phyloP scores from a whole-genome alignment of 441 rosid genomes.

The Aleurites moluccanus region DNA sequence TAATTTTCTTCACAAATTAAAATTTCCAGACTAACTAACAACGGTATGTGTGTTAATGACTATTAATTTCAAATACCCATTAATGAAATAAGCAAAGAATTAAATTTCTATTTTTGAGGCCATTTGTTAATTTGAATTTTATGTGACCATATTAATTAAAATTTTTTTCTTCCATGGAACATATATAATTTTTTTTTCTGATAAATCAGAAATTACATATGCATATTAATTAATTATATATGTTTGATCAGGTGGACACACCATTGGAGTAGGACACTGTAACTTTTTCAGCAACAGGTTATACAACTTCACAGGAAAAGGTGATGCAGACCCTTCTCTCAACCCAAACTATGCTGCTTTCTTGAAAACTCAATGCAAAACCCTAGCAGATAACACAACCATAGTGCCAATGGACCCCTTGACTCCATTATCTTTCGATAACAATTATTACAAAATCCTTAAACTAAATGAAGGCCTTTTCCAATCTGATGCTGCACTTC shows the following conservation, averaged over 20 bases:
- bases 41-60: too few species aligned
- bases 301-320: slow-evolving; percentile 73
- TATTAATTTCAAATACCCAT: too few species aligned
- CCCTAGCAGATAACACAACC: slow-evolving; percentile 30
- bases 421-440: slow-evolving; percentile 40
- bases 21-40: too few species aligned
- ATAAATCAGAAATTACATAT: too few species aligned
- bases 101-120: too few species aligned
- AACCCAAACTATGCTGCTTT: slow-evolving; percentile 42
- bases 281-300: slow-evolving; percentile 51
- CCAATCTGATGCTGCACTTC: slow-evolving; percentile 61
- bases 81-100: too few species aligned
- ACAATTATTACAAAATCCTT: slow-evolving; percentile 39
- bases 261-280: slow-evolving; percentile 64
- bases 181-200: too few species aligned
- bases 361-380: slow-evolving; percentile 48
- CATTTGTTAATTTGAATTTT: too few species aligned
- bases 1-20: too few species aligned
- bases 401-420: slow-evolving; percentile 54
- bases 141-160: too few species aligned
- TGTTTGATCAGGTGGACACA: slow-evolving; percentile 56
- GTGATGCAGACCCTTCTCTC: slow-evolving; percentile 58
- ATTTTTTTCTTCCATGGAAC: too few species aligned
- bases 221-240: neutral
- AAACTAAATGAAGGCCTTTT: slow-evolving; percentile 46